phyloP scores from a whole-genome alignment of 345 rosid genomes.

The Kernera saxatilis region DNA sequence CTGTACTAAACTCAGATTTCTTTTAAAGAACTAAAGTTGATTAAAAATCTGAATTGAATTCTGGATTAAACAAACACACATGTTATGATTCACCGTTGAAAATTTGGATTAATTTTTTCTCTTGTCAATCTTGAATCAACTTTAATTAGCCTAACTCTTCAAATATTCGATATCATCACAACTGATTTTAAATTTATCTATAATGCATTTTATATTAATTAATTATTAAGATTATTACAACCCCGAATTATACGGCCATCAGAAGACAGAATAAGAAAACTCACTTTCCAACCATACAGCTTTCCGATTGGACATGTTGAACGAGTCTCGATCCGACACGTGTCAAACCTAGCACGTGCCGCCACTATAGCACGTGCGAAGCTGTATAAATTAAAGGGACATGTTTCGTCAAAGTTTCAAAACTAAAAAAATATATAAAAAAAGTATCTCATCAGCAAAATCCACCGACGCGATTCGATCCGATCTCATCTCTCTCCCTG shows the following conservation, averaged over 20 bases:
- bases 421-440: background rate
- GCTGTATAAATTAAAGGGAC: conserved; percentile 16
- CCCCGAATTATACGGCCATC: background rate
- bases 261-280: conserved; percentile 6
- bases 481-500: background rate
- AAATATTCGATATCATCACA: background rate
- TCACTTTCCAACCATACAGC: background rate
- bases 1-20: background rate
- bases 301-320: background rate
- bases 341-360: background rate
- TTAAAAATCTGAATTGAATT: background rate
- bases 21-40: background rate
- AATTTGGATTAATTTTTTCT: background rate
- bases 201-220: background rate
- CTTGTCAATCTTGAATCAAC: background rate
- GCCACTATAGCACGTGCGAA: conserved; percentile 5
- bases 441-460: background rate
- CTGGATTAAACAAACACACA: background rate
- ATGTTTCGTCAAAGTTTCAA: background rate
- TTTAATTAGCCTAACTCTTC: background rate
- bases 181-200: background rate
- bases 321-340: background rate
- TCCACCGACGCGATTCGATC: background rate
- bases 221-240: conserved; percentile 1
- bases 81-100: background rate